A percentile compares a stretch with the other conserved stretches of the same genome.
Evolutionary conservation across 805 yeast species (phyloP).

Genomic region (Metschnikowia dekortorum): DNA sequence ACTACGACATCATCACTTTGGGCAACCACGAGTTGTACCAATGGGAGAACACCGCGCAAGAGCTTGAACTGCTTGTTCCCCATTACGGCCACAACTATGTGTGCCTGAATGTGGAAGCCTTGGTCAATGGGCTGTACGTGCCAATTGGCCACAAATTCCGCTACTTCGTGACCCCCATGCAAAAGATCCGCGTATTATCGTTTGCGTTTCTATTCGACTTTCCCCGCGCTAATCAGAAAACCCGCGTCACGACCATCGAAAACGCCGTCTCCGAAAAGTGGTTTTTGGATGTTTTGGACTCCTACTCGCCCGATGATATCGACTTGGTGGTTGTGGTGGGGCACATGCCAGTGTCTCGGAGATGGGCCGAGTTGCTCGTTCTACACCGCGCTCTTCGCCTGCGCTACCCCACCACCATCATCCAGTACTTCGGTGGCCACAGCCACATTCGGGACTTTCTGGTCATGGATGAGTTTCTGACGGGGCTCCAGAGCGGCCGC

Average conservation of each 20-base stretch:
- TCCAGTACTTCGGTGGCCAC: constrained; percentile 93
- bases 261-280: constrained; percentile 55
- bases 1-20: constrained; percentile 74
- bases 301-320: constrained; percentile 34
- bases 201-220: constrained; percentile 82
- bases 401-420: constrained; percentile 55
- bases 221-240: constrained; percentile 50
- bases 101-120: constrained; percentile 65
- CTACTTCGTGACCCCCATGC: constrained; percentile 60
- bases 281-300: constrained; percentile 49
- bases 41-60: constrained; percentile 59
- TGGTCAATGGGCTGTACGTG: constrained; percentile 17
- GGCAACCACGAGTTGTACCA: constrained; percentile 91
- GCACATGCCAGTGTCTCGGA: constrained; percentile 61
- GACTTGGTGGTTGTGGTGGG: constrained; percentile 73
- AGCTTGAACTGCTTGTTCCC: constrained; percentile 55
- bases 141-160: constrained; percentile 67
- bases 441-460: constrained; percentile 86
- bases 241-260: constrained; percentile 59
- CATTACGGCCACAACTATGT: constrained; percentile 63
- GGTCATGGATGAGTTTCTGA: constrained; percentile 57
- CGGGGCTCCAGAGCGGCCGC: constrained; percentile 88
- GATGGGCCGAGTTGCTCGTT: constrained; percentile 49
- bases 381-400: constrained; percentile 50
- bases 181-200: constrained; percentile 51